Evolutionary conservation across 345 rosid genomes (phyloP), one percentile per base, ranked within the genome.

Genomic region (Theobroma cacao): DNA sequence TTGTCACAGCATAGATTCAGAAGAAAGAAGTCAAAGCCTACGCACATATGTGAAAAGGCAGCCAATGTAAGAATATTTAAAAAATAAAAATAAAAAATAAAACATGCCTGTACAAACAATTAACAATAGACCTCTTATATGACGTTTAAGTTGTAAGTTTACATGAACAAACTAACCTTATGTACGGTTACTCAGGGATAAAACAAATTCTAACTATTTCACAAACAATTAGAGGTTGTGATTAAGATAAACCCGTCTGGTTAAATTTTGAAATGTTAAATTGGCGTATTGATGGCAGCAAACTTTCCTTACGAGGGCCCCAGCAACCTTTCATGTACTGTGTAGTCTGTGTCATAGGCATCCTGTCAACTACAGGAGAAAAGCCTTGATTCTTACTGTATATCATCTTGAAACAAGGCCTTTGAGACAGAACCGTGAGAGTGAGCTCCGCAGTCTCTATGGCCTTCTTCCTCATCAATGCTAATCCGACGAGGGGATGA

Each of bases 381-480:
- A 55, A 52, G 53, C 48, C 48, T 13, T 67, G 24, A 28, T 55
- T 52, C 74, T 60, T 30, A 20, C 58, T 45, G 50, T 73, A 33
- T 64, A 75, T 80, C 84, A 81, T 90, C 93, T 77, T 88, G 97
- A 85, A 92, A 92, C 85, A 89, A 82, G 50, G 92, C 92, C 89
- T 87, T 92, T n/a, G 93, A 84, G 74, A 92, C 93, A 13, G 90
- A 82, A 72, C 87, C 83, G 24, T 84, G 79, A 22, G 82, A 63
- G 55, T 41, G 30, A 43, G 76, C 33, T 58, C 80, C 84, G 78
- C 53, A 30, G 40, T 77, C 65, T 77, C 71, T 85, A n/a, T 80
- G 59, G 28, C 28, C 52, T 34, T 80, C 82, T 77, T 81, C 82
- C 13, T 83, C 88, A 64, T 75, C 82, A 41, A 22, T 74, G 41